Conservation (phyloP, 495 filamentous ascomycete genomes). For the Aspergillus indologenus region DNA sequence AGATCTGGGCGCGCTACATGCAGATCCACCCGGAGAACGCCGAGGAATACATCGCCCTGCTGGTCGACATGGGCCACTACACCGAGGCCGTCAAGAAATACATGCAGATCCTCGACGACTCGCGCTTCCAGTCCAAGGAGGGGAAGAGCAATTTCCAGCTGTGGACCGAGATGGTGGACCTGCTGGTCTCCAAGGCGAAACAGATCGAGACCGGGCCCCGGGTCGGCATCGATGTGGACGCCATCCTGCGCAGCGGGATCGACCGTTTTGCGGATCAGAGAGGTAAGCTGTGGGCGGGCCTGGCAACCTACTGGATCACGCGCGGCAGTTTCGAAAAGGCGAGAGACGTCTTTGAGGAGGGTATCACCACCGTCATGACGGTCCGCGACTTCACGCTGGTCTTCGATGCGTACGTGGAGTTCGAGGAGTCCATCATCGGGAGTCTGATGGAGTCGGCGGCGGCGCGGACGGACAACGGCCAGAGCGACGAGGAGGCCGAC, state of each 20-base stretch:
- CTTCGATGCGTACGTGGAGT: slow-evolving; percentile 95
- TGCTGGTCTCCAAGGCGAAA: slow-evolving; percentile 87
- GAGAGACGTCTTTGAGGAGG: slow-evolving; percentile 93
- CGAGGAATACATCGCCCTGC: slow-evolving; percentile 89
- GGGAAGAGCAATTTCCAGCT: slow-evolving; percentile 94
- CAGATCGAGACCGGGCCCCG: slow-evolving; percentile 77
- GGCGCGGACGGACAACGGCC: slow-evolving; percentile 74
- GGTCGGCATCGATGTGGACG: slow-evolving; percentile 84
- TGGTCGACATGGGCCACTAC: slow-evolving; percentile 78
- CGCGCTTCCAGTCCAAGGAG: slow-evolving; percentile 85
- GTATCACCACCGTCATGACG: slow-evolving; percentile 97
- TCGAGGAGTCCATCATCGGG: slow-evolving; percentile 93
- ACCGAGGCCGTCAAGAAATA: slow-evolving; percentile 92
- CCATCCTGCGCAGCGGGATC: slow-evolving; percentile 91
- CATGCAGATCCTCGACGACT: slow-evolving; percentile 91
- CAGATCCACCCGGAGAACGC: slow-evolving; percentile 95
- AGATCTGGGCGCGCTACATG: slow-evolving; percentile 95
- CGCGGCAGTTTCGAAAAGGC: slow-evolving; percentile 88
- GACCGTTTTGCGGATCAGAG: slow-evolving; percentile 89
- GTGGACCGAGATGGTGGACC: slow-evolving; percentile 97
- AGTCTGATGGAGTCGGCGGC: slow-evolving; percentile 87
- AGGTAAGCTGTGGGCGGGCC: slow-evolving; percentile 92
- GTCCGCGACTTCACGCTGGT: slow-evolving; percentile 97
- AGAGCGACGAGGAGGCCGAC: slow-evolving; percentile 80
- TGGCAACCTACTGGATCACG: slow-evolving; percentile 97